Conservation (phyloP, 768 basidiomycete species). For the Suillus lakei region DNA sequence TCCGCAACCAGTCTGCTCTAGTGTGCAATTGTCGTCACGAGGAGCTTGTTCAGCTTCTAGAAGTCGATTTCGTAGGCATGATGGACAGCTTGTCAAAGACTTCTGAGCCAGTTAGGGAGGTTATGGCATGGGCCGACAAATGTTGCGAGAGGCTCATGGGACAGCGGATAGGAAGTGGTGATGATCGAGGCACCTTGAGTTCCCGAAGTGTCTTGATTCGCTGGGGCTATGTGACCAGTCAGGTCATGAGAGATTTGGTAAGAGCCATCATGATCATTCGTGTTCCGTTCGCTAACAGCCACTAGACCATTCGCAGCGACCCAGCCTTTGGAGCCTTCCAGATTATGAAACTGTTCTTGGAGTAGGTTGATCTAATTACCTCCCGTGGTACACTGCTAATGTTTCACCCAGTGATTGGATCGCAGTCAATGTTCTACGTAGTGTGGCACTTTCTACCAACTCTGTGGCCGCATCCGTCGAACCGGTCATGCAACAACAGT, state of each 20-base stretch:
- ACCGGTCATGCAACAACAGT: slow-evolving; percentile 90
- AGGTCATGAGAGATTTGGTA: slow-evolving; percentile 91
- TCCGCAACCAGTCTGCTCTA: slow-evolving; percentile 90
- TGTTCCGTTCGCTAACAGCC: slow-evolving; percentile 10
- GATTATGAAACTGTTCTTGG: slow-evolving; percentile 88
- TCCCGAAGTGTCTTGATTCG: slow-evolving; percentile 87
- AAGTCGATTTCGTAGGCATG: slow-evolving; percentile 82
- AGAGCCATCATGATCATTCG: slow-evolving; percentile 30
- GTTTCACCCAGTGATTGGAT: slow-evolving; percentile 78
- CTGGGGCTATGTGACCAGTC: slow-evolving; percentile 92
- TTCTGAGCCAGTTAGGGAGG: slow-evolving; percentile 80
- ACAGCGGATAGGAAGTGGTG: slow-evolving; percentile 60
- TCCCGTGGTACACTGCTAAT: slow-evolving; percentile 23
- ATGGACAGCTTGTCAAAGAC: slow-evolving; percentile 75
- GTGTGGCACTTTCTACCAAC: slow-evolving; percentile 87
- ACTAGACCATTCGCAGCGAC: slow-evolving; percentile 88
- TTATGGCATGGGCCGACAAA: slow-evolving; percentile 92
- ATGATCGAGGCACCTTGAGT: slow-evolving; percentile 83
- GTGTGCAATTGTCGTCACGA: slow-evolving; percentile 94
- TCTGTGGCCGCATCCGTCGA: slow-evolving; percentile 92
- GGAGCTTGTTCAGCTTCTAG: slow-evolving; percentile 82
- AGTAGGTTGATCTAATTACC: slow-evolving; percentile 54
- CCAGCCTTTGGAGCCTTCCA: slow-evolving; percentile 93
- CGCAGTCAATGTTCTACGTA: slow-evolving; percentile 85
- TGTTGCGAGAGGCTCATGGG: slow-evolving; percentile 86